Base-by-base conservation (phyloP, 345 rosid genomes). In the Hypericum androsaemum region DNA sequence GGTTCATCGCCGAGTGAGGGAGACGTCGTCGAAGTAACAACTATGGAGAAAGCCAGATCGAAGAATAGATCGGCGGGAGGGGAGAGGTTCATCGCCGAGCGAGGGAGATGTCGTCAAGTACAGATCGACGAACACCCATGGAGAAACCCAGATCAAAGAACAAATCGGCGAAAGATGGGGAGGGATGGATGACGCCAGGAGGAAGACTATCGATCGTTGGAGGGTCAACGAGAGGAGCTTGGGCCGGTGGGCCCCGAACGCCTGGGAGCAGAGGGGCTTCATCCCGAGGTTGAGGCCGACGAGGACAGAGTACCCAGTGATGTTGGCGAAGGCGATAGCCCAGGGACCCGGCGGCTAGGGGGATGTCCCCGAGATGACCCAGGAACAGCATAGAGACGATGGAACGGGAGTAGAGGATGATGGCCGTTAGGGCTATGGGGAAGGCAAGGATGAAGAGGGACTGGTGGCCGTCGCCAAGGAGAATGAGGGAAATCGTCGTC, bases 191-290 rank as follows among this genome's bases (percentile, higher is more conserved):
- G 76, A 57, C 2, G 72, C 7, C 6, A 77, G n/a, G 40, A 89
- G 95, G 41, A 84, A 43, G 35, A 87, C 65, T 43, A 89, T 58
- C 3, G 85, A 73, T 62, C 85, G 61, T 62, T 81, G 95, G 59
- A 89, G 67, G n/a, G 89, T 69, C 11, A 75, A 70, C 12, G 82
- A 76, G 1, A 87, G 82, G 38, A 82, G 72, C 22, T 39, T 64
- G 47, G 74, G 74, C 3, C 66, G 80, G 59, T 62, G 67, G 12
- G 98, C 98, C 14, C 98, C 98, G 35, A 76, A 79, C 22, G 96
- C 89, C 64, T 89, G 98, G 0, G 88, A 83, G 54, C 98, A 89
- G 16, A 89, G 80, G 7, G 96, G 82, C 59, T 89, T 96, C 82
- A 87, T 88, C 3, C 96, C 98, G 80, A 77, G 76, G 61, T 89